These are phyloP conservation scores for Microcyclospora pomicola DNA, from an alignment of 2,329 filamentous ascomycete species.

Conservation along the genomic window DNA sequence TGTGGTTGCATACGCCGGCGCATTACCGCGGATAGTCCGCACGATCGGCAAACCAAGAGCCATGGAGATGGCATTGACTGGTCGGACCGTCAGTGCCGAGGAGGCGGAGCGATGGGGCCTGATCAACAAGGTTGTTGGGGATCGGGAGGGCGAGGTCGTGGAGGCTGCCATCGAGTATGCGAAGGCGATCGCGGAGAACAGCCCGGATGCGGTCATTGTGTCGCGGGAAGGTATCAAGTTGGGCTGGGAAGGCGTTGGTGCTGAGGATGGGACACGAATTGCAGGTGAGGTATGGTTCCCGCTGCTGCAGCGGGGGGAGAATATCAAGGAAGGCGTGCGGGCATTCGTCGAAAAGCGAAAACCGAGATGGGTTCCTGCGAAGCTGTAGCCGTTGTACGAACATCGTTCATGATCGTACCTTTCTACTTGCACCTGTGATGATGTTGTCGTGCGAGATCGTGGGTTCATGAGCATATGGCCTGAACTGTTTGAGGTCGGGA, in stretches of 20 bases:
- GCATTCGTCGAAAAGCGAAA: constrained; percentile 67
- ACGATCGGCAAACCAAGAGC: constrained; percentile 56
- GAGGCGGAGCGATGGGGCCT: constrained; percentile 54
- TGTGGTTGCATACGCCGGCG: constrained; percentile 57
- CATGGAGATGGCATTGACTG: constrained; percentile 56
- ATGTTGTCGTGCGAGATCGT: no score
- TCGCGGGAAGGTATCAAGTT: constrained; percentile 55
- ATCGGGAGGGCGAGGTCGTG: constrained; percentile 32
- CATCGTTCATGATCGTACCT: not conserved
- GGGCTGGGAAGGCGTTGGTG: constrained; percentile 57
- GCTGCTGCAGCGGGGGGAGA: constrained; percentile 50
- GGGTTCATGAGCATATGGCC: no score
- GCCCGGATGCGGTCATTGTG: constrained; percentile 65
- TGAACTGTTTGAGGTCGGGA: no score
- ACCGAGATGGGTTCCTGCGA: constrained; percentile 47
- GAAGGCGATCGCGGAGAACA: constrained; percentile 42
- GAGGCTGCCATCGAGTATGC: constrained; percentile 49
- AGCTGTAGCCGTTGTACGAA: constrained; percentile 12
- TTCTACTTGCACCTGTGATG: no score
- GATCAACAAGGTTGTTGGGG: constrained; percentile 50
- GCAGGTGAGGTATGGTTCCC: constrained; percentile 46
- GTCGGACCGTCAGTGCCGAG: constrained; percentile 43
- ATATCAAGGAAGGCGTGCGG: constrained; percentile 58
- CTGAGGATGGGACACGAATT: constrained; percentile 46
- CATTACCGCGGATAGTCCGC: constrained; percentile 50